phyloP scores from a whole-genome alignment of 495 filamentous ascomycete genomes.

The Penicillium verhagenii region DNA sequence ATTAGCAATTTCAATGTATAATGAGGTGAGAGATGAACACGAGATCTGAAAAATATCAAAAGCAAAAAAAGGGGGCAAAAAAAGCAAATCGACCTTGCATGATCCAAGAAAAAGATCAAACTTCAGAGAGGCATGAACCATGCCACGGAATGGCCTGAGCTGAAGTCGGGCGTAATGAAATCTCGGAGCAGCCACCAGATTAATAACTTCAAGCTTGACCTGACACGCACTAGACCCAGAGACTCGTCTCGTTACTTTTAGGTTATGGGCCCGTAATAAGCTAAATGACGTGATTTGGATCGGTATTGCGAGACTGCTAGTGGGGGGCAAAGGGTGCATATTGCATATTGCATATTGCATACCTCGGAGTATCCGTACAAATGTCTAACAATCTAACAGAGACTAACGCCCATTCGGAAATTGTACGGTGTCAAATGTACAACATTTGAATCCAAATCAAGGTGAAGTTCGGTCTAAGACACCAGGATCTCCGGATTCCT shows the following conservation, averaged over 20 bases:
- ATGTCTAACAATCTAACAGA: neutral
- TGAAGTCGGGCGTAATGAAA: neutral
- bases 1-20: neutral
- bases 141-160: neutral
- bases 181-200: neutral
- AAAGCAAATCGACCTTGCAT: too few species aligned
- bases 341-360: neutral
- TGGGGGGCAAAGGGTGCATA: neutral
- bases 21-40: neutral
- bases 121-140: neutral
- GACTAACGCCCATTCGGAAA: neutral
- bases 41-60: too few species aligned
- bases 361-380: neutral
- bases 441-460: too few species aligned
- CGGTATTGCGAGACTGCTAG: constrained; percentile 29
- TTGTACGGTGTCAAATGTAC: too few species aligned
- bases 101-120: neutral
- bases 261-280: constrained; percentile 22
- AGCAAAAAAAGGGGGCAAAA: too few species aligned
- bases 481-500: neutral
- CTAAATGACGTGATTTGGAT: constrained; percentile 42
- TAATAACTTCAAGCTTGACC: neutral
- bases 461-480: neutral
- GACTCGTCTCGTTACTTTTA: constrained; percentile 10
- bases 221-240: neutral